Conservation (phyloP, 2,329 filamentous ascomycete genomes). For the Trichophaea hybrida region DNA sequence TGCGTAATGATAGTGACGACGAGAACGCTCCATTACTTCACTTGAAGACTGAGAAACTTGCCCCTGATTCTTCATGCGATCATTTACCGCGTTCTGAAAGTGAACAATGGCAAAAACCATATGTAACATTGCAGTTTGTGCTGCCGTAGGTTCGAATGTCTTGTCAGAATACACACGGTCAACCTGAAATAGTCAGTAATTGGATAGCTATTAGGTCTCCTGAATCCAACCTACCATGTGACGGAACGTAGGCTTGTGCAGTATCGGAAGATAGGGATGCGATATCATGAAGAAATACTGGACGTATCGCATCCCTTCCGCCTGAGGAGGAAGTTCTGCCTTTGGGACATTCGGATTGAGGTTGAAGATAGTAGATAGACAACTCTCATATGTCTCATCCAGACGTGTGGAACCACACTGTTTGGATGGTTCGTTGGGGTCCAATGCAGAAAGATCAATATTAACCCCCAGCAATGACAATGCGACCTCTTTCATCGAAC, state of each 20-base stretch:
- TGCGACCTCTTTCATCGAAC: conserved; percentile 59
- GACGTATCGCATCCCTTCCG: conserved; percentile 53
- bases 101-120: conserved; percentile 68
- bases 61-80: conserved; percentile 30
- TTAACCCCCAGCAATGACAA: conserved; percentile 67
- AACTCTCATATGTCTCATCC: conserved; percentile 33
- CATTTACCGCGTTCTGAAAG: conserved; percentile 62
- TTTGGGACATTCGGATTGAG: conserved; percentile 41
- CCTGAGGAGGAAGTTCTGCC: conserved; percentile 48
- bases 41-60: conserved; percentile 33
- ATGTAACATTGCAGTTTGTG: conserved; percentile 57
- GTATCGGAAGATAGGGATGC: conserved; percentile 55
- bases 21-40: conserved; percentile 48
- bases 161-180: conserved; percentile 56
- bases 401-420: conserved; percentile 30
- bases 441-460: conserved; percentile 62
- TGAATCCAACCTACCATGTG: conserved; percentile 39
- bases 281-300: conserved; percentile 63
- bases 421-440: conserved; percentile 52
- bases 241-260: conserved; percentile 65
- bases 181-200: conserved; percentile 34
- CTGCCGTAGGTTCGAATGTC: conserved; percentile 44
- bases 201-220: conserved; percentile 17
- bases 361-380: conserved; percentile 51
- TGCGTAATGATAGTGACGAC: conserved; percentile 65